phyloP scores from a whole-genome alignment of 2,329 filamentous ascomycete genomes.

The Seiridium cupressi region DNA sequence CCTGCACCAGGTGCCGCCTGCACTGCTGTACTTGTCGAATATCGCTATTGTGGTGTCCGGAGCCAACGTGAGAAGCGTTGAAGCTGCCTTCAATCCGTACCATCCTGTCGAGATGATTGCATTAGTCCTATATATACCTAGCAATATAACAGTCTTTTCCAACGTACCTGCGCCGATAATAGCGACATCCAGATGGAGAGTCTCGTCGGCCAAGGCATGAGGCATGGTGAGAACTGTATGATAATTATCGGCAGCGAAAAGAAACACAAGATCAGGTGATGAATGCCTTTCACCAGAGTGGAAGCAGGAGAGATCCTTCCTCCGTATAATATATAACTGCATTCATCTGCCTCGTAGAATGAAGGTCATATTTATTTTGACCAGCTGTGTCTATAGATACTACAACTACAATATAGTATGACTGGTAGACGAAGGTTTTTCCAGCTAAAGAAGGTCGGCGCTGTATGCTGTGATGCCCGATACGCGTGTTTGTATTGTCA shows the following conservation, averaged over 20 bases:
- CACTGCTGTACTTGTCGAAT: conserved; percentile 10
- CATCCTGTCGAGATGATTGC: conserved; percentile 4
- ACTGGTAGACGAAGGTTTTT: too few species aligned
- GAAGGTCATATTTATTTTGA: too few species aligned
- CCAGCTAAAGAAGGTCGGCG: too few species aligned
- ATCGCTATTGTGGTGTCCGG: conserved; percentile 10
- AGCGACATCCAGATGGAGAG: conserved; percentile 1
- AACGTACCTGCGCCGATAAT: conserved; percentile 8
- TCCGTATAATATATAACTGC: too few species aligned
- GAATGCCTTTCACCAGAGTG: background rate
- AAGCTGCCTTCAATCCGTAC: conserved; percentile 13
- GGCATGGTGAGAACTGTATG: background rate
- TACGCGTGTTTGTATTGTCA: too few species aligned
- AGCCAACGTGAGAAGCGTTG: conserved; percentile 9
- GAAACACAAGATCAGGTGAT: background rate
- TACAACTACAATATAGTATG: too few species aligned
- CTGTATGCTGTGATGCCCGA: too few species aligned
- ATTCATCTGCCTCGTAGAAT: too few species aligned
- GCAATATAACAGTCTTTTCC: too few species aligned
- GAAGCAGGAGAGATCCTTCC: background rate
- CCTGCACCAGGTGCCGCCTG: conserved; percentile 12
- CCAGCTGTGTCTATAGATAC: too few species aligned
- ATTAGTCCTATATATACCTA: background rate
- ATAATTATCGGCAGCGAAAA: too few species aligned
- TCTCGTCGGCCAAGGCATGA: background rate